A percentile compares a stretch with the other conserved stretches of the same genome.
Evolutionary conservation across 2,329 filamentous ascomycete species (phyloP).

Genomic region (Paecilomyces niveus): DNA sequence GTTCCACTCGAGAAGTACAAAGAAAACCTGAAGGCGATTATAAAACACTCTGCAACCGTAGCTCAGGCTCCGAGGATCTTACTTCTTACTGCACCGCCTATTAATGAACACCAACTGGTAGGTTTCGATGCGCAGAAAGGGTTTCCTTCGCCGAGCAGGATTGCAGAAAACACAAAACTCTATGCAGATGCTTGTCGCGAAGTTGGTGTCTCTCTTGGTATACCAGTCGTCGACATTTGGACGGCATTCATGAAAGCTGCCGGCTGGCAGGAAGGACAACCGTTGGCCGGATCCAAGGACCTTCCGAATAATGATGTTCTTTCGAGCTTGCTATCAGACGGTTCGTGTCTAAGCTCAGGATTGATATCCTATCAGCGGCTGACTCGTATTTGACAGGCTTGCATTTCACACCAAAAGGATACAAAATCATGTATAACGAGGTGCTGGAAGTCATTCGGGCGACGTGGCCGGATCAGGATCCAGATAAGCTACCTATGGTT

Average conservation of each 20-base stretch:
- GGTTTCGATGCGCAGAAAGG: slow-evolving; percentile 43
- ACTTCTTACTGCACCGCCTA: slow-evolving; percentile 68
- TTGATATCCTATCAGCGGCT: neutral
- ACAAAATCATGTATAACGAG: slow-evolving; percentile 49
- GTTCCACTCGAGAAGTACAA: slow-evolving; percentile 70
- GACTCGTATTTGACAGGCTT: slow-evolving; percentile 36
- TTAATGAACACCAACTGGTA: slow-evolving; percentile 65
- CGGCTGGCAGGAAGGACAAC: slow-evolving; percentile 45
- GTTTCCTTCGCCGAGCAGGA: slow-evolving; percentile 46
- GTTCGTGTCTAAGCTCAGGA: slow-evolving; percentile 29
- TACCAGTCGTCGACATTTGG: slow-evolving; percentile 74
- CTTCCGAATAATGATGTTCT: slow-evolving; percentile 52
- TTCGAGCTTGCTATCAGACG: slow-evolving; percentile 48
- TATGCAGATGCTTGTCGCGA: slow-evolving; percentile 62
- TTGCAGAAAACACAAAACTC: slow-evolving; percentile 53
- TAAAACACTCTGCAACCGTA: slow-evolving; percentile 62
- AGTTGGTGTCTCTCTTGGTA: slow-evolving; percentile 47
- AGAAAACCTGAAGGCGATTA: slow-evolving; percentile 62
- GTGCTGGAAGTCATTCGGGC: slow-evolving; percentile 45
- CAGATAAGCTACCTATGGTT: slow-evolving; percentile 45
- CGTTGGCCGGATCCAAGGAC: slow-evolving; percentile 51
- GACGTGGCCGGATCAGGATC: slow-evolving; percentile 49
- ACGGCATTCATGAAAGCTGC: slow-evolving; percentile 63
- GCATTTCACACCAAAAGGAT: slow-evolving; percentile 52
- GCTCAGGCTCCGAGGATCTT: slow-evolving; percentile 70